A percentile compares a stretch with the other conserved stretches of the same genome.
Conservation (phyloP, 2,329 filamentous ascomycete species). For the Sarocladiaceae sp. region DNA sequence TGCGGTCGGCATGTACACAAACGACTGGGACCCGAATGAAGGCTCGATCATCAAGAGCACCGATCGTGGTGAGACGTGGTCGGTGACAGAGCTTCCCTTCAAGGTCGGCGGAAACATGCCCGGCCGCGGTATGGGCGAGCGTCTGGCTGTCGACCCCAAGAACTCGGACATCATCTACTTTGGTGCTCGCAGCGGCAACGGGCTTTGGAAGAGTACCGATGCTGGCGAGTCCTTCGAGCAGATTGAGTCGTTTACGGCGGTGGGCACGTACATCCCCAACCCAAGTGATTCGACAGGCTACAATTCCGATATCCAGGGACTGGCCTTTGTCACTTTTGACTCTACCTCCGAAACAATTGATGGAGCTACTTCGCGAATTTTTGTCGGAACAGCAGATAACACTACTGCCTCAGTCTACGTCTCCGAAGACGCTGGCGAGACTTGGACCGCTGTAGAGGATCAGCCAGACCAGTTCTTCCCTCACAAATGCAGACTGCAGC, state of each 20-base stretch:
- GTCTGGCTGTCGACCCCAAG: constrained; percentile 51
- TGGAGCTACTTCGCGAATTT: constrained; percentile 49
- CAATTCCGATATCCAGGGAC: constrained; percentile 38
- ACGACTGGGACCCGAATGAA: constrained; percentile 50
- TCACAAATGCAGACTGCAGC: constrained; percentile 46
- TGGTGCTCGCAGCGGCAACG: constrained; percentile 51
- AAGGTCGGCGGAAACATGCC: constrained; percentile 59
- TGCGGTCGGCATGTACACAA: constrained; percentile 52
- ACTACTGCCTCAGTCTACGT: constrained; percentile 47
- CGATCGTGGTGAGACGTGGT: constrained; percentile 48
- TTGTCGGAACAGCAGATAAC: constrained; percentile 49
- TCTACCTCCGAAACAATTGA: constrained; percentile 37
- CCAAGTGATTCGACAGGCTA: constrained; percentile 38
- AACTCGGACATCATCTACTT: constrained; percentile 52
- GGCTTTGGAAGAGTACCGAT: constrained; percentile 52
- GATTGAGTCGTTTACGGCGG: constrained; percentile 43
- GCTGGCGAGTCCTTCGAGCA: constrained; percentile 47
- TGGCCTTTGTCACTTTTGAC: constrained; percentile 50
- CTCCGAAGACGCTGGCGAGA: constrained; percentile 45
- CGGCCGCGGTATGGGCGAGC: constrained; percentile 52
- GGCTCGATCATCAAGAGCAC: constrained; percentile 48
- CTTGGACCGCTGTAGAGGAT: constrained; percentile 41
- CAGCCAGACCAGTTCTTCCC: constrained; percentile 47
- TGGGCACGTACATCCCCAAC: constrained; percentile 41
- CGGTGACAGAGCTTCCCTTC: constrained; percentile 44